A percentile compares a stretch with the other conserved stretches of the same genome.
These are phyloP conservation scores for Diddensiella santjacobensis DNA, from an alignment of 805 yeast genomes.

Conservation along the genomic window DNA sequence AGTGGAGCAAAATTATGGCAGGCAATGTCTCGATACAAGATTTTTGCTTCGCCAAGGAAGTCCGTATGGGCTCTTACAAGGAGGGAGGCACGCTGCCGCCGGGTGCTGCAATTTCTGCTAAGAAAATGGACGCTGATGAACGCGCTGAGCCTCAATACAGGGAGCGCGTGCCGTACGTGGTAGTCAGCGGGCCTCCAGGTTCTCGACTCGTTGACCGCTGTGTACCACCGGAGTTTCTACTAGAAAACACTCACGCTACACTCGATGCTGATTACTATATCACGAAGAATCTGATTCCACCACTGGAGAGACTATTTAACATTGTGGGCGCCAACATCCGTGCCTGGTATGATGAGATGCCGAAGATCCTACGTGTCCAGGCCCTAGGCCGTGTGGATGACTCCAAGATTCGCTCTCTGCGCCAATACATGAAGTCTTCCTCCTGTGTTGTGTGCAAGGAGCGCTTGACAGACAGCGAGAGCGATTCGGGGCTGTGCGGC, in stretches of 20 bases:
- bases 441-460: constrained; percentile 20
- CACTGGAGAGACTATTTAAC: constrained; percentile 78
- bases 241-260: constrained; percentile 40
- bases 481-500: constrained; percentile 9
- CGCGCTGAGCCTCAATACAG: constrained; percentile 80
- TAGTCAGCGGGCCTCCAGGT: constrained; percentile 54
- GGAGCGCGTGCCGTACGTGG: constrained; percentile 86
- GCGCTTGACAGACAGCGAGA: constrained; percentile 6
- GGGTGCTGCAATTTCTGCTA: constrained; percentile 79
- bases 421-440: constrained; percentile 19
- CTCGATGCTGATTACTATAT: constrained; percentile 86
- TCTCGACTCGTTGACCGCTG: constrained; percentile 71
- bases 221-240: constrained; percentile 69
- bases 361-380: constrained; percentile 36
- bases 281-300: constrained; percentile 79
- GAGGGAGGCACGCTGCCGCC: constrained; percentile 75
- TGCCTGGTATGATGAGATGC: constrained; percentile 72
- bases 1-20: constrained; percentile 62
- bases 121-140: constrained; percentile 57
- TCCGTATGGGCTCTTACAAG: constrained; percentile 77
- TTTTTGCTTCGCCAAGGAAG: constrained; percentile 89
- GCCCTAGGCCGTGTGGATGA: background rate
- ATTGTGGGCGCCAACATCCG: constrained; percentile 76
- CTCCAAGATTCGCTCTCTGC: constrained; percentile 14
- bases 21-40: constrained; percentile 70